Base-by-base conservation (phyloP, 768 basidiomycete species). In the Pleurotus tuber-regium region DNA sequence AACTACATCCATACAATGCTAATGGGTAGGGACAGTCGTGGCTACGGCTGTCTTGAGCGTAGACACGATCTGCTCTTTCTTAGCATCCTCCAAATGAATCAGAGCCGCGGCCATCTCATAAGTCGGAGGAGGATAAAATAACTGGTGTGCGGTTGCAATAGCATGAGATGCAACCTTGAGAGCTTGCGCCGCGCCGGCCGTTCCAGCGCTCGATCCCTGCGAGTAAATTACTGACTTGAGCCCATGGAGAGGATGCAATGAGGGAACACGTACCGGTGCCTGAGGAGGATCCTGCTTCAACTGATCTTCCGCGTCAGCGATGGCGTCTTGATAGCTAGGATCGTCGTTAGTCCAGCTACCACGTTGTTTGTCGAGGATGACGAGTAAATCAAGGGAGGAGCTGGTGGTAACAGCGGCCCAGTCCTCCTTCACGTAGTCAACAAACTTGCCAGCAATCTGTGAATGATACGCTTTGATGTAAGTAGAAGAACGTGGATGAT, bases 381-480 rank as follows among this genome's bases (percentile, higher is more conserved):
- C 35, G 35, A 36, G 35, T 4, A 36, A 18, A 36, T 36, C 35
- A 14, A 36, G 19, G 8, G 35, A 36, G 2, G 35, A 36, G 19
- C 19, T 36, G 14, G 35, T 36, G 19, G 12, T 36, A 18, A 36
- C 19, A 18, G 35, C 35, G 12, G n/a, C 19, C 35, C 35, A 36
- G 35, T 36, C 35, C 19, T 36, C n/a, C 2, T 36, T 36, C 35
- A 47, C 30, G 21, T 18, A 47, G 28, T 31, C 28, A 11, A 47
- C 46, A n/a, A 47, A 33, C 46, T 47, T 47, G 29, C 25, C 25
- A 11, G 46, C 30, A 33, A 47, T 47, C 46, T 35, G 14, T 36
- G 14, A 2, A 1, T n/a, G 6, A 36, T 36, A n/a, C 4, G 12
- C 35, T 36, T n/a, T n/a, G n/a, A n/a, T n/a, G n/a, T n/a, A n/a